Percentiles rank a stretch among this genome's conserved stretches.
Conservation (phyloP, 2,329 filamentous ascomycete species). For the Fusarium goolgardi region DNA sequence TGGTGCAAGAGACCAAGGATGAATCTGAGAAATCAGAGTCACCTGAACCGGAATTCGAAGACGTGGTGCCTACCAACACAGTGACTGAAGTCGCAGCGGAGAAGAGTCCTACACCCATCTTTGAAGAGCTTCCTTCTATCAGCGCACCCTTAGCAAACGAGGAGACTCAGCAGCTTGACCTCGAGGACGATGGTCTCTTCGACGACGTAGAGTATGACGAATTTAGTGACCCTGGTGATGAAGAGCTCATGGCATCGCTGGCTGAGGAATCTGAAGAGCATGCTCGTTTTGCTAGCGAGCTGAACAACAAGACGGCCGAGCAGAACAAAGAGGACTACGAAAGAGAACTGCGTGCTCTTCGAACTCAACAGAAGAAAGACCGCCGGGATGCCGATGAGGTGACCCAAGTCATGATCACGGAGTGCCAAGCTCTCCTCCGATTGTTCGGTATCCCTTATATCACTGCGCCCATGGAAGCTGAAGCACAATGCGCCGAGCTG, state of each 20-base stretch:
- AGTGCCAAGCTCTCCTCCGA: constrained; percentile 90
- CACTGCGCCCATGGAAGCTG: constrained; percentile 98
- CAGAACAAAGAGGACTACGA: constrained; percentile 86
- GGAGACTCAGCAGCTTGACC: constrained; percentile 15
- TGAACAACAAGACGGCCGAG: constrained; percentile 79
- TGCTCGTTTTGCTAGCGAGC: constrained; percentile 86
- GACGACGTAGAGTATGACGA: constrained; percentile 76
- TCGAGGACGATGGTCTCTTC: constrained; percentile 56
- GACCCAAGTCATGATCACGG: constrained; percentile 92
- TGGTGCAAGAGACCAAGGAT: constrained; percentile 17
- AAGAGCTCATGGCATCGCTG: constrained; percentile 86
- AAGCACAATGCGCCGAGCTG: constrained; percentile 95
- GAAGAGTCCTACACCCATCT: constrained; percentile 29
- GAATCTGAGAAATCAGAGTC: constrained; percentile 50
- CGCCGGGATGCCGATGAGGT: constrained; percentile 96
- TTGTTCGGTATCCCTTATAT: constrained; percentile 96
- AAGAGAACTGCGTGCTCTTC: constrained; percentile 83
- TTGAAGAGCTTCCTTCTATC: constrained; percentile 28
- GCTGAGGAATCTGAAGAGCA: constrained; percentile 94
- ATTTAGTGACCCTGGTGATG: constrained; percentile 90
- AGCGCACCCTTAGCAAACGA: not conserved
- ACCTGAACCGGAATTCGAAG: constrained; percentile 54
- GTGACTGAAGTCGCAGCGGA: constrained; percentile 10
- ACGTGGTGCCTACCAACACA: constrained; percentile 48
- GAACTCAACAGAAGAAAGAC: constrained; percentile 96